A percentile compares a stretch with the other conserved stretches of the same genome.
These are phyloP conservation scores for Boletus tomentosulus DNA, from an alignment of 768 basidiomycete species.

Conservation along the genomic window DNA sequence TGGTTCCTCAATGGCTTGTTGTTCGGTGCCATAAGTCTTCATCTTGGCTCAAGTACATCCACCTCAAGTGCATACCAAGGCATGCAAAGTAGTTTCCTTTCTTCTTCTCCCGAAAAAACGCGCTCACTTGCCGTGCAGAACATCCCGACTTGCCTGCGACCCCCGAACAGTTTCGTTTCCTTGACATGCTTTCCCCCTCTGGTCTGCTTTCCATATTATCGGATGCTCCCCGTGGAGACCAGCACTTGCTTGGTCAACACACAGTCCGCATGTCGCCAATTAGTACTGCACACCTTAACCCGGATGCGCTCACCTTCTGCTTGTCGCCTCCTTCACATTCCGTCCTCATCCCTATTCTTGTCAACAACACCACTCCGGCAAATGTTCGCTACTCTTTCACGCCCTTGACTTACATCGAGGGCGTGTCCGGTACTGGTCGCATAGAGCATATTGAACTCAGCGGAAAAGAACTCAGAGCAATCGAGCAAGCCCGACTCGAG, in stretches of 20 bases:
- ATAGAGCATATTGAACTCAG: conserved; percentile 54
- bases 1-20: conserved; percentile 66
- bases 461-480: conserved; percentile 61
- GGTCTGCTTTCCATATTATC: conserved; percentile 44
- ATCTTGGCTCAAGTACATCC: conserved; percentile 34
- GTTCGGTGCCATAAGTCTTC: conserved; percentile 67
- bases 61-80: conserved; percentile 15
- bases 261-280: conserved; percentile 92
- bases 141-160: conserved; percentile 39
- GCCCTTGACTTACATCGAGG: conserved; percentile 51
- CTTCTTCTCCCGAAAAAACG: background rate
- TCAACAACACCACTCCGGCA: conserved; percentile 84
- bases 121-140: conserved; percentile 22
- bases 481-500: conserved; percentile 58
- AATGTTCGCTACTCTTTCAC: conserved; percentile 70
- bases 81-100: conserved; percentile 30
- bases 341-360: conserved; percentile 74
- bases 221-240: conserved; percentile 39
- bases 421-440: conserved; percentile 38
- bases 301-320: conserved; percentile 69
- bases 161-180: conserved; percentile 44
- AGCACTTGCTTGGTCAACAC: conserved; percentile 78
- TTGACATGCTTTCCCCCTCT: conserved; percentile 48
- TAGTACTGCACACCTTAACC: conserved; percentile 88
- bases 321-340: conserved; percentile 49